These are phyloP conservation scores for Hymenoscyphus fraxineus DNA, from an alignment of 2,329 filamentous ascomycete genomes.

Conservation along the genomic window DNA sequence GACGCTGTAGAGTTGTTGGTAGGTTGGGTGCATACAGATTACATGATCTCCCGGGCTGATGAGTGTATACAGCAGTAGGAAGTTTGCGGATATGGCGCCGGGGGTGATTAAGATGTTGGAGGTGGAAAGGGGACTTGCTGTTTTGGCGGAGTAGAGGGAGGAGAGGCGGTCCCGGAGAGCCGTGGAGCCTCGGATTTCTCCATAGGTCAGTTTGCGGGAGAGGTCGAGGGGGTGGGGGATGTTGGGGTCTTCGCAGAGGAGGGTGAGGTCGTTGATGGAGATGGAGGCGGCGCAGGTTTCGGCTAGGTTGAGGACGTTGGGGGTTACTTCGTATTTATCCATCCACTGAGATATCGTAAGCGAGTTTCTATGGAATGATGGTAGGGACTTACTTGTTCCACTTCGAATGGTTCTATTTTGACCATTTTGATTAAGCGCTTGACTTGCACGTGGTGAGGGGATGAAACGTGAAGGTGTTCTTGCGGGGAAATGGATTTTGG, in stretches of 20 bases:
- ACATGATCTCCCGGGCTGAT: slow-evolving; percentile 75
- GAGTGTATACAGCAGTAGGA: slow-evolving; percentile 70
- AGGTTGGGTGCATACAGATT: slow-evolving; percentile 81
- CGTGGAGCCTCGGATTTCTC: slow-evolving; percentile 65
- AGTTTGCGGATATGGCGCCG: slow-evolving; percentile 82
- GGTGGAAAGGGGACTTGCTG: slow-evolving; percentile 42
- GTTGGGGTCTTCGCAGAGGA: slow-evolving; percentile 53
- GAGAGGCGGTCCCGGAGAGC: slow-evolving; percentile 62
- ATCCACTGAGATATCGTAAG: slow-evolving; percentile 49
- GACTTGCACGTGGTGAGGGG: slow-evolving; percentile 4
- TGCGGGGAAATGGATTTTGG: slow-evolving; percentile 5
- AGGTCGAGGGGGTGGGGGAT: slow-evolving; percentile 44
- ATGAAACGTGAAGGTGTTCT: neutral
- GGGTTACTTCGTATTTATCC: slow-evolving; percentile 55
- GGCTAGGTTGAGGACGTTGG: slow-evolving; percentile 64
- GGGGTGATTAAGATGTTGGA: slow-evolving; percentile 73
- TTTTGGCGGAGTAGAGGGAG: slow-evolving; percentile 58
- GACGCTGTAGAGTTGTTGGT: slow-evolving; percentile 77
- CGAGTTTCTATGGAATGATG: neutral
- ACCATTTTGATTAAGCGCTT: slow-evolving; percentile 44
- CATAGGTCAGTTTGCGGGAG: slow-evolving; percentile 65
- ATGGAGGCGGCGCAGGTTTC: slow-evolving; percentile 76
- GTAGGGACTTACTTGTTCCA: slow-evolving; percentile 58
- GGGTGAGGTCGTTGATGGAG: slow-evolving; percentile 63
- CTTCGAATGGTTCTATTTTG: slow-evolving; percentile 59